phyloP scores from a whole-genome alignment of 2,329 filamentous ascomycete genomes.

The Penicillium freii region DNA sequence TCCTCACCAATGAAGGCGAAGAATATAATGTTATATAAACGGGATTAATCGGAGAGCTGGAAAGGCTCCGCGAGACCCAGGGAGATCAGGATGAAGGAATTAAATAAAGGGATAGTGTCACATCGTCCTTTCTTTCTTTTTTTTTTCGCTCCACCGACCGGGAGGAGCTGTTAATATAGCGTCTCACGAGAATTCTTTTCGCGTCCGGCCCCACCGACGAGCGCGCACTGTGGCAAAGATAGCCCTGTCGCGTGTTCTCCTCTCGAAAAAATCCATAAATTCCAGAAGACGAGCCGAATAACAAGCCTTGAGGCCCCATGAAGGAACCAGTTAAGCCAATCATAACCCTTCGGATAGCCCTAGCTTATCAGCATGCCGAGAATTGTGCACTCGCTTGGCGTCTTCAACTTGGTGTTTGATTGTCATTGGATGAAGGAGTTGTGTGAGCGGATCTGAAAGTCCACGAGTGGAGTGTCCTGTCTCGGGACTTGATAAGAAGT shows the following conservation, averaged over 20 bases:
- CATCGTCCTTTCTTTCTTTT: slow-evolving; percentile 23
- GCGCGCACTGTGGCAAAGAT: slow-evolving; percentile 15
- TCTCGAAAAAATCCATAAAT: slow-evolving; percentile 10
- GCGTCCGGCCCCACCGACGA: slow-evolving; percentile 17
- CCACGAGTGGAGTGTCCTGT: neutral
- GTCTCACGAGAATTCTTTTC: slow-evolving; percentile 16
- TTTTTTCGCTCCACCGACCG: slow-evolving; percentile 18
- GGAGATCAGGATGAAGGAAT: slow-evolving; percentile 13
- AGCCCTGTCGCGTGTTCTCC: slow-evolving; percentile 19
- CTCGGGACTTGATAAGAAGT: neutral
- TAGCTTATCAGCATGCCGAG: slow-evolving; percentile 22
- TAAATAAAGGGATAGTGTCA: slow-evolving; percentile 12
- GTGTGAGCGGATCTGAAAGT: neutral
- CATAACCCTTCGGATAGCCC: neutral
- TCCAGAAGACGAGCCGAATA: slow-evolving; percentile 24
- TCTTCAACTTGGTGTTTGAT: neutral
- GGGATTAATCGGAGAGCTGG: slow-evolving; percentile 19
- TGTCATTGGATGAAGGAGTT: slow-evolving; percentile 4
- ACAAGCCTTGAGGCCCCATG: slow-evolving; percentile 15
- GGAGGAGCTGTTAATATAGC: slow-evolving; percentile 19
- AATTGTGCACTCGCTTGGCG: slow-evolving; percentile 15
- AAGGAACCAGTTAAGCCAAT: neutral
- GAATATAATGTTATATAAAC: slow-evolving; percentile 4
- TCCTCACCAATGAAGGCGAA: slow-evolving; percentile 17
- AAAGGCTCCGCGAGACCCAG: slow-evolving; percentile 21